phyloP scores from a whole-genome alignment of 306 rosid genomes.

The Psophocarpus tetragonolobus region DNA sequence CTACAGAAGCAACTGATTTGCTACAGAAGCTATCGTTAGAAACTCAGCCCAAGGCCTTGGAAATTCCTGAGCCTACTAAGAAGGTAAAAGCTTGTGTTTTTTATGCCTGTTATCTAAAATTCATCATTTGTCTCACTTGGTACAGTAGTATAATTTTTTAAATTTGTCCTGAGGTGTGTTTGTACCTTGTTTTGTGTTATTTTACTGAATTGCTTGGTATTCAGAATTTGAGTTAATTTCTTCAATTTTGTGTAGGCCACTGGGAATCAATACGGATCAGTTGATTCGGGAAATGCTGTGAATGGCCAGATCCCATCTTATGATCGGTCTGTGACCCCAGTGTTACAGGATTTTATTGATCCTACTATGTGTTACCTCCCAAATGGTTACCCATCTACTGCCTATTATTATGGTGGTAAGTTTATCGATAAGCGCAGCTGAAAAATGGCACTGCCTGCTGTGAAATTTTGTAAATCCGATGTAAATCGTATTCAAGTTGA shows the following conservation, averaged over 20 bases:
- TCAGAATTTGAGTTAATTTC: neutral
- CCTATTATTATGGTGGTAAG: conserved; percentile 82
- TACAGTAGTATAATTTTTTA: neutral
- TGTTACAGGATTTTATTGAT: conserved; percentile 68
- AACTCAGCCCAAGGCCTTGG: conserved; percentile 78
- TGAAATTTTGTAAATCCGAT: neutral
- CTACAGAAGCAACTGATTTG: conserved; percentile 84
- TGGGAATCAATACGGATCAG: conserved; percentile 69
- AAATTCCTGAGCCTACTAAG: conserved; percentile 80
- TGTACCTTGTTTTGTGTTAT: neutral
- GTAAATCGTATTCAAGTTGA: neutral
- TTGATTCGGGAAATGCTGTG: conserved; percentile 67
- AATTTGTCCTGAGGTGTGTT: neutral
- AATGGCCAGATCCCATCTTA: conserved; percentile 70
- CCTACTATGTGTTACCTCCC: conserved; percentile 80
- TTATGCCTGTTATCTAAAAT: too few relatives aligned
- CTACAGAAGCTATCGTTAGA: conserved; percentile 83
- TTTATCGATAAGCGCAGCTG: neutral
- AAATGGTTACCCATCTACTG: conserved; percentile 67
- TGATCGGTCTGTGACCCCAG: conserved; percentile 81
- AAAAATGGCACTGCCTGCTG: neutral
- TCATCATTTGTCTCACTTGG: neutral
- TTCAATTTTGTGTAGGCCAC: conserved; percentile 49
- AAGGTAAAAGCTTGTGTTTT: conserved; percentile 49
- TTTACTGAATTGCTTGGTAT: neutral